A percentile compares a stretch with the other conserved stretches of the same genome.
Conservation (phyloP, 352 stramenopile genomes). For the Phytophthora agathidicida region DNA sequence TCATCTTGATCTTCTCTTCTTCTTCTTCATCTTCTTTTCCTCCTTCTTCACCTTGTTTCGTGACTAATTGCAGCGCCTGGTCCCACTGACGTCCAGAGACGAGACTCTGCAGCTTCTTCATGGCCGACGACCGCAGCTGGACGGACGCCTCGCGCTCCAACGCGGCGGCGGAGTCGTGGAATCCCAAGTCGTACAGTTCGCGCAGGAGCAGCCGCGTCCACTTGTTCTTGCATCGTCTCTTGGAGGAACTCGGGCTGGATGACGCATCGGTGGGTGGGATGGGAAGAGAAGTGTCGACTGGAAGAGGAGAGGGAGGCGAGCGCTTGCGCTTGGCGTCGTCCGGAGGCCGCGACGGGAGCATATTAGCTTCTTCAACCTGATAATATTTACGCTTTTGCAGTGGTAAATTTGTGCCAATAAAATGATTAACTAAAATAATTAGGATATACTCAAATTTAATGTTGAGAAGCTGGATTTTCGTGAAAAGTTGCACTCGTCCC, state of each 20-base stretch:
- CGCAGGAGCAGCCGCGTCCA: slow-evolving; percentile 77
- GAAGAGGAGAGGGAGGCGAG: neutral
- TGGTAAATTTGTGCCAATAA: too few relatives aligned
- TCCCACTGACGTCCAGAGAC: slow-evolving; percentile 59
- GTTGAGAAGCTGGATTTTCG: too few relatives aligned
- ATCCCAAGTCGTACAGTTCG: slow-evolving; percentile 80
- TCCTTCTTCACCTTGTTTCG: neutral
- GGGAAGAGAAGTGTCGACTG: neutral
- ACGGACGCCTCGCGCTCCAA: slow-evolving; percentile 69
- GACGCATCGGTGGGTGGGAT: neutral
- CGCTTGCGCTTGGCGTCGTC: slow-evolving; percentile 44
- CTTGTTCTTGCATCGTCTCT: slow-evolving; percentile 36
- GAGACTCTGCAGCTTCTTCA: slow-evolving; percentile 56
- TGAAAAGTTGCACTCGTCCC: neutral
- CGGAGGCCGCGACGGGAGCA: neutral
- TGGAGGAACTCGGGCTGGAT: neutral
- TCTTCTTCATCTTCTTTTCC: neutral
- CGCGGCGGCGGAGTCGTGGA: slow-evolving; percentile 35
- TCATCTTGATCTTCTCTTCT: slow-evolving; percentile 38
- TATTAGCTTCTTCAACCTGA: slow-evolving; percentile 10
- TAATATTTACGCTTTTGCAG: slow-evolving; percentile 5
- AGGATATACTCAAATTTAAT: too few relatives aligned
- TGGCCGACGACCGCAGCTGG: slow-evolving; percentile 55
- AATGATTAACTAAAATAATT: too few relatives aligned
- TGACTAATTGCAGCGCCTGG: slow-evolving; percentile 51